A percentile compares a stretch with the other conserved stretches of the same genome.
Evolutionary conservation across 1,284 basidiomycete species (phyloP).

Genomic region (Melampsora larici-populina): DNA sequence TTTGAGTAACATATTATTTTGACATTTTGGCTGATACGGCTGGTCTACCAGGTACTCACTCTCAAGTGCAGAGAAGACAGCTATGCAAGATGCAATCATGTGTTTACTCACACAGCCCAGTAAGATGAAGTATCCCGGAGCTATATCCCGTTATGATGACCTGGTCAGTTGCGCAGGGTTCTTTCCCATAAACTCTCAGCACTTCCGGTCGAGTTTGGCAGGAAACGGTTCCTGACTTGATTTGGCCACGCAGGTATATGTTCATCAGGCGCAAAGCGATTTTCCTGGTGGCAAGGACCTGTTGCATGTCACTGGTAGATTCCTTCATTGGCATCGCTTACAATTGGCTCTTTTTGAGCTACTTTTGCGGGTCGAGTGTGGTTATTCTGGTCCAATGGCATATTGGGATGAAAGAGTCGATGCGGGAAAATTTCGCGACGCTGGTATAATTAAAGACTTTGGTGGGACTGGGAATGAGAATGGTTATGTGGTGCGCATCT

Average conservation of each 20-base stretch:
- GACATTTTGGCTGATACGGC: too few species aligned
- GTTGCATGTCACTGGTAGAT: conserved; percentile 40
- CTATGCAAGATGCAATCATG: conserved; percentile 13
- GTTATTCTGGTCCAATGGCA: conserved; percentile 26
- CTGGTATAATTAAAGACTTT: conserved; percentile 21
- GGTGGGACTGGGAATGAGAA: conserved; percentile 29
- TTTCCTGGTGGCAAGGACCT: conserved; percentile 30
- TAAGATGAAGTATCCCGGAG: conserved; percentile 37
- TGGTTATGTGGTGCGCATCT: conserved; percentile 15
- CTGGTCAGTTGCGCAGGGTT: conserved; percentile 13
- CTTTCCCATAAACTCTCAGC: background rate
- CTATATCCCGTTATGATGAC: conserved; percentile 33
- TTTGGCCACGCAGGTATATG: background rate
- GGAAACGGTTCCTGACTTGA: too few species aligned
- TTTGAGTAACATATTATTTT: background rate
- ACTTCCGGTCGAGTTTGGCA: conserved; percentile 30
- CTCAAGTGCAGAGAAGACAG: conserved; percentile 15
- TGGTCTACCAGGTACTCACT: conserved; percentile 15
- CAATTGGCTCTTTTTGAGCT: conserved; percentile 36
- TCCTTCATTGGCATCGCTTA: conserved; percentile 23
- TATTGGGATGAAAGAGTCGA: conserved; percentile 42
- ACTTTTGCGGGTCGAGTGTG: conserved; percentile 27
- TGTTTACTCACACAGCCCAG: conserved; percentile 25
- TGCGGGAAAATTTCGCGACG: conserved; percentile 32
- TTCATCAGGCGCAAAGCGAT: conserved; percentile 39